Percentiles rank a stretch among this genome's conserved stretches.
These are phyloP conservation scores for Elaphomyces granulatus DNA, from an alignment of 495 filamentous ascomycete genomes.

Conservation along the genomic window DNA sequence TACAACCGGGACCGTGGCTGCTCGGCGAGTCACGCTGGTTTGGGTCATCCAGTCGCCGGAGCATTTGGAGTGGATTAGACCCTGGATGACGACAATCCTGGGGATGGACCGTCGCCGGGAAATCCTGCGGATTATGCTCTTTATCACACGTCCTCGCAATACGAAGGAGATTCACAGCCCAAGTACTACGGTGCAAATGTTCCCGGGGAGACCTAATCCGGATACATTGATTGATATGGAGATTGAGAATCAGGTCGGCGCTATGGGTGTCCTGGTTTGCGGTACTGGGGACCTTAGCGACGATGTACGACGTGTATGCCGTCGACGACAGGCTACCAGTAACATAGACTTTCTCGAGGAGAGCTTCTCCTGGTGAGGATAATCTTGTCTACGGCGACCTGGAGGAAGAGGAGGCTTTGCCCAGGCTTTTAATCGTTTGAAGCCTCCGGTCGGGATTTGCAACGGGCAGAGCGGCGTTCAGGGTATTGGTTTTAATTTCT, in stretches of 20 bases:
- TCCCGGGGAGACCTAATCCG: slow-evolving; percentile 68
- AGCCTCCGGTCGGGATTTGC: too few relatives aligned
- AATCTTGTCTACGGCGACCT: background rate
- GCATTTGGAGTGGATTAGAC: slow-evolving; percentile 80
- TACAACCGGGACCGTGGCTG: slow-evolving; percentile 59
- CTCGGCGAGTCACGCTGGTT: slow-evolving; percentile 64
- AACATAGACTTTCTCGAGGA: slow-evolving; percentile 79
- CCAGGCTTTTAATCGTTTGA: too few relatives aligned
- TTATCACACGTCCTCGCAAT: slow-evolving; percentile 68
- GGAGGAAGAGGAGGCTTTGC: background rate
- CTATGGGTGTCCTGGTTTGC: slow-evolving; percentile 83
- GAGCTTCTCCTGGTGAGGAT: slow-evolving; percentile 66
- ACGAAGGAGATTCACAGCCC: slow-evolving; percentile 57
- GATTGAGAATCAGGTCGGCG: slow-evolving; percentile 60
- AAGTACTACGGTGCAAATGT: slow-evolving; percentile 67
- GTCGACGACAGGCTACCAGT: slow-evolving; percentile 44
- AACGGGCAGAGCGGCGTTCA: background rate
- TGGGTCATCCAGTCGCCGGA: slow-evolving; percentile 87
- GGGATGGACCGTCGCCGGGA: slow-evolving; percentile 63
- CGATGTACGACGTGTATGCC: slow-evolving; percentile 62
- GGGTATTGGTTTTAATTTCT: background rate
- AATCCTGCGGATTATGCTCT: slow-evolving; percentile 69
- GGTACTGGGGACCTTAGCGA: slow-evolving; percentile 74
- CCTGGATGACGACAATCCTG: slow-evolving; percentile 84
- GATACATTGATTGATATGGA: slow-evolving; percentile 63